phyloP scores from a whole-genome alignment of 1,139 yeast genomes.

The Meyerozyma athensensis region DNA sequence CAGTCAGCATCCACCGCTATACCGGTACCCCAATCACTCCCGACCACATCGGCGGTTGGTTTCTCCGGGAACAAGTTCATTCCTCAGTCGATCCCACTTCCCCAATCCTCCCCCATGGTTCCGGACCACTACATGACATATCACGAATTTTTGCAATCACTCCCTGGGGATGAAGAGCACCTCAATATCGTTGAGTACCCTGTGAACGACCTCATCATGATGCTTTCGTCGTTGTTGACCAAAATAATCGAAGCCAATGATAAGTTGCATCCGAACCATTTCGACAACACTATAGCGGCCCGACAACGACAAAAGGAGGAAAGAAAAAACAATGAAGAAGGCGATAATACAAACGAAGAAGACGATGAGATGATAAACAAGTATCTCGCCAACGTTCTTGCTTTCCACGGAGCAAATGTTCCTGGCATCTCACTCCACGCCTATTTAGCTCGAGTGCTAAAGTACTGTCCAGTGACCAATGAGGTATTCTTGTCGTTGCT shows the following conservation, averaged over 20 bases:
- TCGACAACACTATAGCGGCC: conserved; percentile 46
- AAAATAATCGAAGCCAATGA: conserved; percentile 94
- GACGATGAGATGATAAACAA: conserved; percentile 48
- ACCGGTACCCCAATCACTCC: conserved; percentile 2
- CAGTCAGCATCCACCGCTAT: neutral
- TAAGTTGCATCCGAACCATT: conserved; percentile 68
- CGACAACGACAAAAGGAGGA: conserved; percentile 42
- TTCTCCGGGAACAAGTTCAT: conserved; percentile 6
- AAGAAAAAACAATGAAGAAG: conserved; percentile 17
- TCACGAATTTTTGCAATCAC: conserved; percentile 29
- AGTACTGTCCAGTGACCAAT: conserved; percentile 96
- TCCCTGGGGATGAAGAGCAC: conserved; percentile 39
- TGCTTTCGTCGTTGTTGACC: conserved; percentile 80
- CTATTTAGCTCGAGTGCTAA: conserved; percentile 81
- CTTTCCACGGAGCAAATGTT: conserved; percentile 92
- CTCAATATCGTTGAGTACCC: conserved; percentile 82
- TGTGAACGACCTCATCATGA: conserved; percentile 70
- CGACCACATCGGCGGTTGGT: conserved; percentile 6
- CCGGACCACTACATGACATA: conserved; percentile 47
- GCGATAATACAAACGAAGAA: conserved; percentile 20
- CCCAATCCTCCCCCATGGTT: conserved; percentile 13
- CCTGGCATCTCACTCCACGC: conserved; percentile 93
- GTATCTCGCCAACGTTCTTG: conserved; percentile 70
- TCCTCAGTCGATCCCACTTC: conserved; percentile 5
- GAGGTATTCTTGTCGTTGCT: conserved; percentile 87